phyloP scores from a whole-genome alignment of 768 basidiomycete genomes.

The Tricholoma furcatifolium region DNA sequence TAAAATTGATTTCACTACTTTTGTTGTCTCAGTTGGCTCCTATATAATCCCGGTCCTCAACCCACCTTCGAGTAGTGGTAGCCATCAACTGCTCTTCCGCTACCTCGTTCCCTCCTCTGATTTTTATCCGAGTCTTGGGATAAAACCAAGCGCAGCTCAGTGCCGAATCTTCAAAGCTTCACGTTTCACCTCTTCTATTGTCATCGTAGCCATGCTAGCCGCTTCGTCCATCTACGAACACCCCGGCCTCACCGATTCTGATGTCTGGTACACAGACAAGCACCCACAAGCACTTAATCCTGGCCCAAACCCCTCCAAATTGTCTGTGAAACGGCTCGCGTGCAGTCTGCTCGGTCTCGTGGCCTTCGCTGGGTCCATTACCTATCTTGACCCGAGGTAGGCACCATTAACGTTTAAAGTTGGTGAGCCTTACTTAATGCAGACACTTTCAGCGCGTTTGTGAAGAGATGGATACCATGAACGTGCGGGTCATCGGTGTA shows the following conservation, averaged over 20 bases:
- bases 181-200: not conserved
- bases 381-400: constrained; percentile 2
- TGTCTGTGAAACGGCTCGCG: not conserved
- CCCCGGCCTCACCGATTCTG: constrained; percentile 12
- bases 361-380: not conserved
- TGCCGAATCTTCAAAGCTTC: not conserved
- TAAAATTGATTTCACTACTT: too few species aligned
- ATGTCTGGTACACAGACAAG: constrained; percentile 12
- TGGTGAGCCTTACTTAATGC: not conserved
- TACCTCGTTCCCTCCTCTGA: not conserved
- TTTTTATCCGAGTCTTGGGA: not conserved
- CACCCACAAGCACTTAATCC: constrained; percentile 1
- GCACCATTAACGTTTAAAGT: not conserved
- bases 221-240: constrained; percentile 16
- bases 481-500: too few species aligned
- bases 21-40: too few species aligned
- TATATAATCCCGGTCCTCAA: too few species aligned
- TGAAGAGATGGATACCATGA: too few species aligned
- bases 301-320: not conserved
- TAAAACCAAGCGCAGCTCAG: not conserved
- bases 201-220: constrained; percentile 9
- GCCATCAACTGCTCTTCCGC: too few species aligned
- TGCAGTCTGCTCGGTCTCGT: constrained; percentile 10
- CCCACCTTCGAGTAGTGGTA: too few species aligned
- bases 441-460: too few species aligned